Evolutionary conservation across 148 eudicot species (phyloP).

Genomic region (Amaranthus palmeri): DNA sequence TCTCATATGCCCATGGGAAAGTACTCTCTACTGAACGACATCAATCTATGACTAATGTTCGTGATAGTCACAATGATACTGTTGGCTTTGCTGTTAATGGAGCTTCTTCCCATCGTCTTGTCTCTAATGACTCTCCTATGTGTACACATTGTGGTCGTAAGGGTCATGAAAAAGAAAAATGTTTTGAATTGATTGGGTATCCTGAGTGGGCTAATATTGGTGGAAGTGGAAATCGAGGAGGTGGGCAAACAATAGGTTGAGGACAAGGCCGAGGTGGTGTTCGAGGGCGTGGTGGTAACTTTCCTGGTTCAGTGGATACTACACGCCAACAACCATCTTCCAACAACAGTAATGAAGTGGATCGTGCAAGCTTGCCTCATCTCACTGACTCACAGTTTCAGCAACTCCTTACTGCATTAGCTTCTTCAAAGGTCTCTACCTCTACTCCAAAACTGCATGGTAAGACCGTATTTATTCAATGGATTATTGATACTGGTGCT

Average conservation of each 20-base stretch:
- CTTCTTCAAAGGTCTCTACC: not conserved
- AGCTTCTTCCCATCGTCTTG: too few species aligned
- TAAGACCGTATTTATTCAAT: not conserved
- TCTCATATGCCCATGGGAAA: not conserved
- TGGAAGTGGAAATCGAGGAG: not conserved
- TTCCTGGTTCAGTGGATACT: not conserved
- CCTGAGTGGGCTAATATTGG: not conserved
- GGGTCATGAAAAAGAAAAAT: not conserved
- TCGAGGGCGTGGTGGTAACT: not conserved
- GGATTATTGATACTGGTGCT: not conserved
- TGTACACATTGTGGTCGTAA: not conserved
- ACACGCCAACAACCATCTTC: too few species aligned
- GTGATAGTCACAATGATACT: not conserved
- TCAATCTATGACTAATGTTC: not conserved
- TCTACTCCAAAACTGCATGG: not conserved
- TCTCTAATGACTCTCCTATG: too few species aligned
- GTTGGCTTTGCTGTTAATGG: not conserved
- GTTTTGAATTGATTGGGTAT: not conserved
- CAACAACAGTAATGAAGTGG: not conserved
- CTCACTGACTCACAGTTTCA: not conserved
- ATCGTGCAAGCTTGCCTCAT: not conserved
- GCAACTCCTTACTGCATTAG: not conserved
- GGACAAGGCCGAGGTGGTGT: too few species aligned
- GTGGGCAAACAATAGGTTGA: not conserved
- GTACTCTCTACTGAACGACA: not conserved